These are phyloP conservation scores for Moesziomyces sp. DNA, from an alignment of 1,284 basidiomycete genomes.

Conservation along the genomic window DNA sequence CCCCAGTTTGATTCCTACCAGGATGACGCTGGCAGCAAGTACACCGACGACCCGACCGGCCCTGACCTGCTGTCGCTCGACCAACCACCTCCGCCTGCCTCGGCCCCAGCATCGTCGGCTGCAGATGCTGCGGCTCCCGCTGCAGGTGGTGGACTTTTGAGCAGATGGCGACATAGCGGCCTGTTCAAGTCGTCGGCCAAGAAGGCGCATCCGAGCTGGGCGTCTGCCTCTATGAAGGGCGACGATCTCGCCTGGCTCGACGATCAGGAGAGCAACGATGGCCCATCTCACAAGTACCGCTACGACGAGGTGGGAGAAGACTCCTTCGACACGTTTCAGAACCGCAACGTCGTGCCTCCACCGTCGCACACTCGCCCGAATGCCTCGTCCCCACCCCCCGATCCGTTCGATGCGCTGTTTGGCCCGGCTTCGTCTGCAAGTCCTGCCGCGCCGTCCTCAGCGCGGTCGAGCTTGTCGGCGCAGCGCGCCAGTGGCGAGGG, in stretches of 20 bases:
- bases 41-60: constrained; percentile 35
- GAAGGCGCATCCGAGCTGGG: constrained; percentile 20
- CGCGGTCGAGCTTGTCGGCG: constrained; percentile 25
- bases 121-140: constrained; percentile 5
- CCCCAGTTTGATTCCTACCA: constrained; percentile 25
- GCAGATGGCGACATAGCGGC: constrained; percentile 36
- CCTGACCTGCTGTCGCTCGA: constrained; percentile 43
- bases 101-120: neutral
- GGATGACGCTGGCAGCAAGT: constrained; percentile 18
- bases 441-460: constrained; percentile 20
- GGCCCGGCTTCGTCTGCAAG: constrained; percentile 13
- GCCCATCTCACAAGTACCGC: constrained; percentile 8
- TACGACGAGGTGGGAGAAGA: constrained; percentile 30
- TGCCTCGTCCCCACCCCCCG: constrained; percentile 1
- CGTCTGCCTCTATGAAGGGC: constrained; percentile 7
- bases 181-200: constrained; percentile 29
- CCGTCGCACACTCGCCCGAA: constrained; percentile 1
- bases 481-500: constrained; percentile 31
- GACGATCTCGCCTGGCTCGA: constrained; percentile 48
- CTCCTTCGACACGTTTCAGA: constrained; percentile 24
- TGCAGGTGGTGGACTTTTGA: constrained; percentile 26
- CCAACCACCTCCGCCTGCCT: constrained; percentile 6
- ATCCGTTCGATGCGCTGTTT: constrained; percentile 27
- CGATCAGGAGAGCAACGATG: constrained; percentile 25
- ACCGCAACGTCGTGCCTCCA: constrained; percentile 2